phyloP scores from a whole-genome alignment of 495 filamentous ascomycete species.

The Aspergillus egyptiacus region DNA sequence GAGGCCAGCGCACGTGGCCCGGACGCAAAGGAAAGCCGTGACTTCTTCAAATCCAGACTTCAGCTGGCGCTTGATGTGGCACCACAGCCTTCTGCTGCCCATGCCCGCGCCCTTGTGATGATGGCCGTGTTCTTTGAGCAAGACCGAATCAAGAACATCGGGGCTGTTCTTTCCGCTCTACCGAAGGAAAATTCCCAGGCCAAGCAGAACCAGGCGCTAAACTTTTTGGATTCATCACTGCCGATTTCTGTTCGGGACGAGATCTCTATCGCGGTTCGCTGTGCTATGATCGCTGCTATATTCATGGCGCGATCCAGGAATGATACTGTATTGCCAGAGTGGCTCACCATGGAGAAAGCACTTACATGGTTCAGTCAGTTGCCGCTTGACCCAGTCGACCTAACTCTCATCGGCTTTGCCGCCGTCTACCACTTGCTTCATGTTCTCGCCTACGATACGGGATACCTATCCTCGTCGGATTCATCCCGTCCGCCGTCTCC shows the following conservation, averaged over 20 bases:
- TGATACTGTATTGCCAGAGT: constrained; percentile 30
- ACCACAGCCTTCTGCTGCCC: constrained; percentile 69
- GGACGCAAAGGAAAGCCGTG: constrained; percentile 34
- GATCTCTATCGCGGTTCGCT: constrained; percentile 64
- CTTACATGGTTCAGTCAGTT: constrained; percentile 41
- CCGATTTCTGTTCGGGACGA: constrained; percentile 53
- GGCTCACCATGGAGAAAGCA: constrained; percentile 39
- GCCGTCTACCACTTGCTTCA: constrained; percentile 68
- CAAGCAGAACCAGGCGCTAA: constrained; percentile 26
- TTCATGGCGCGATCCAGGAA: constrained; percentile 39
- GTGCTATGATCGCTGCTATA: constrained; percentile 74
- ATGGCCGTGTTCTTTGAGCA: constrained; percentile 43
- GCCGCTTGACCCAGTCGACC: constrained; percentile 41
- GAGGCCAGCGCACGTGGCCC: constrained; percentile 42
- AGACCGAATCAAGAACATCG: constrained; percentile 41
- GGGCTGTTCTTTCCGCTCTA: constrained; percentile 44
- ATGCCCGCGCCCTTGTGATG: constrained; percentile 73
- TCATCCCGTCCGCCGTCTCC: constrained; percentile 27
- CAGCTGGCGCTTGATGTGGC: constrained; percentile 66
- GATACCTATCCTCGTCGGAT: constrained; percentile 39
- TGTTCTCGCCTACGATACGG: constrained; percentile 46
- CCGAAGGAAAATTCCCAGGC: constrained; percentile 38
- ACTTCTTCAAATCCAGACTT: constrained; percentile 51
- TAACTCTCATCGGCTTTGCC: constrained; percentile 72
- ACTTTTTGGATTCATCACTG: constrained; percentile 44